Percentiles rank a stretch among this genome's conserved stretches.
These are phyloP conservation scores for Schizophyllum amplum DNA, from an alignment of 1,284 basidiomycete species.

Conservation along the genomic window DNA sequence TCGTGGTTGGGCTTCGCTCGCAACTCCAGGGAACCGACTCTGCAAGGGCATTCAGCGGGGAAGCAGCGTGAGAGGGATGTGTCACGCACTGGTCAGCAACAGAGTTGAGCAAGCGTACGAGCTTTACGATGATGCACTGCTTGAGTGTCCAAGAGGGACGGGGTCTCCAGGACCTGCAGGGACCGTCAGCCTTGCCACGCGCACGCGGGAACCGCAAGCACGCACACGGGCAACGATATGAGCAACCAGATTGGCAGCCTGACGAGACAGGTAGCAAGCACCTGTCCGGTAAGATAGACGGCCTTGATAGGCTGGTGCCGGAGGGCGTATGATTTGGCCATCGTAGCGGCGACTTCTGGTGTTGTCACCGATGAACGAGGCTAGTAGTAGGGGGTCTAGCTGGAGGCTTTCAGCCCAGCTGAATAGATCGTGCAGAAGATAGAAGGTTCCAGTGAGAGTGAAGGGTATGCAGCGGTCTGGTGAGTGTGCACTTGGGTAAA, in stretches of 20 bases:
- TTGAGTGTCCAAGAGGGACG: slow-evolving; percentile 32
- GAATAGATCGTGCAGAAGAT: no score
- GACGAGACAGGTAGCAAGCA: slow-evolving; percentile 32
- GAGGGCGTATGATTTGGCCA: neutral
- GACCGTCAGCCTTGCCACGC: neutral
- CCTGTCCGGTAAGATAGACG: slow-evolving; percentile 29
- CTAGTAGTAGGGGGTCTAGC: no score
- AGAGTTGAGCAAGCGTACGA: slow-evolving; percentile 24
- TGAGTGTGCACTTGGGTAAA: no score
- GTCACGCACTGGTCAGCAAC: slow-evolving; percentile 8
- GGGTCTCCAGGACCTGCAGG: slow-evolving; percentile 30
- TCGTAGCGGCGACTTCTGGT: no score
- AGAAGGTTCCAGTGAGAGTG: no score
- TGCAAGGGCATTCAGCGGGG: neutral
- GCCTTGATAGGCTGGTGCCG: slow-evolving; percentile 33
- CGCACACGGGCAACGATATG: slow-evolving; percentile 22
- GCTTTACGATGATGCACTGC: slow-evolving; percentile 27
- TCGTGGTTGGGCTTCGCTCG: slow-evolving; percentile 26
- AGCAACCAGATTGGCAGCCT: slow-evolving; percentile 41
- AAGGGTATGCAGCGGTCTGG: no score
- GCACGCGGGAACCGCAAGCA: slow-evolving; percentile 8
- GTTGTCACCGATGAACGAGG: neutral
- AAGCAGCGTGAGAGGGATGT: neutral
- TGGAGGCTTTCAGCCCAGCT: no score
- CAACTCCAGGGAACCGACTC: slow-evolving; percentile 26